Conservation (phyloP, 805 yeast species). For the Kuraishia molischiana region DNA sequence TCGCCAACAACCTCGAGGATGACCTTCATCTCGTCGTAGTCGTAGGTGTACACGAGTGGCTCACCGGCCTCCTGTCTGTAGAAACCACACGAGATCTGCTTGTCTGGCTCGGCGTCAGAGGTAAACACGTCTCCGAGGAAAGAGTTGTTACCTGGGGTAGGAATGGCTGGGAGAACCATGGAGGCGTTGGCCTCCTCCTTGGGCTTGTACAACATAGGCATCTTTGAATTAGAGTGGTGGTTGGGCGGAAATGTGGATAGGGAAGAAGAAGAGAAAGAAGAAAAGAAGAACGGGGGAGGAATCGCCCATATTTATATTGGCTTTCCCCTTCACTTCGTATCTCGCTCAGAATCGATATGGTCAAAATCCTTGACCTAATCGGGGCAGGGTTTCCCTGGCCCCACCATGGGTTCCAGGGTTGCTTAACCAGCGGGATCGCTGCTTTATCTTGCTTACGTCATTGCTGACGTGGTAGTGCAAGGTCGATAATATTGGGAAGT, state of each 20-base stretch:
- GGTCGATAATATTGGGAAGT: too few relatives aligned
- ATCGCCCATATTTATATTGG: not conserved
- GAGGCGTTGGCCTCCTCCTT: slow-evolving; percentile 36
- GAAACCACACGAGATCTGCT: slow-evolving; percentile 59
- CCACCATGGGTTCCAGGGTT: too few relatives aligned
- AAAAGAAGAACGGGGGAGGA: not conserved
- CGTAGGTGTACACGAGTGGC: slow-evolving; percentile 57
- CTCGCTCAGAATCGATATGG: too few relatives aligned
- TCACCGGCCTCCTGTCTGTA: slow-evolving; percentile 62
- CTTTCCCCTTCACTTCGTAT: too few relatives aligned
- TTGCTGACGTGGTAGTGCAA: too few relatives aligned
- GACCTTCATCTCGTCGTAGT: slow-evolving; percentile 62
- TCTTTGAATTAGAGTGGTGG: slow-evolving; percentile 14
- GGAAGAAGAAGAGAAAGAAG: not conserved
- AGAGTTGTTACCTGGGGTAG: slow-evolving; percentile 59
- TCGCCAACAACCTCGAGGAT: slow-evolving; percentile 61
- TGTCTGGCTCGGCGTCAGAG: slow-evolving; percentile 48
- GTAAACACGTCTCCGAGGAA: slow-evolving; percentile 59
- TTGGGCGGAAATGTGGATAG: not conserved
- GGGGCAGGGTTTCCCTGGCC: too few relatives aligned
- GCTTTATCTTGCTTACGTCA: too few relatives aligned
- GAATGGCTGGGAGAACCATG: slow-evolving; percentile 46
- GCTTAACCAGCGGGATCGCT: too few relatives aligned
- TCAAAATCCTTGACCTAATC: too few relatives aligned
- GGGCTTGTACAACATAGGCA: slow-evolving; percentile 49